These are phyloP conservation scores for Eimeria tenella DNA, from an alignment of 169 alveolate genomes.

Conservation along the genomic window DNA sequence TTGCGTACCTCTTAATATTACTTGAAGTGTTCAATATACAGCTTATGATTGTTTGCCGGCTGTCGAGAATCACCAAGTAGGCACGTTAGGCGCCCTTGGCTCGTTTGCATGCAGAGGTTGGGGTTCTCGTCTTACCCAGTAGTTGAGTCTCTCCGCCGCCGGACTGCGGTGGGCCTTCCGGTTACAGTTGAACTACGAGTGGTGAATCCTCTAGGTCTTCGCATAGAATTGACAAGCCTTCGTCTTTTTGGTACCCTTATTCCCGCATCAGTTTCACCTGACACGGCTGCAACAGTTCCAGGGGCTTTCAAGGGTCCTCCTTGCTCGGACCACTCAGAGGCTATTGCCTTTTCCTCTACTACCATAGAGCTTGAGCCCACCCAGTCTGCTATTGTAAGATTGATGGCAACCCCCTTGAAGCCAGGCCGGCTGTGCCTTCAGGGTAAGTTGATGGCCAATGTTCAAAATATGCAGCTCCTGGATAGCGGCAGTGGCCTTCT, in stretches of 20 bases:
- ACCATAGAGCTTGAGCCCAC: slow-evolving; percentile 41
- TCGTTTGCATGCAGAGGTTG: neutral
- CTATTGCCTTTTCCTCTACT: slow-evolving; percentile 4
- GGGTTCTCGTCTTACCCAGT: neutral
- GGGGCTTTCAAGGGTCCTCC: neutral
- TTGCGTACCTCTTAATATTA: too few relatives aligned
- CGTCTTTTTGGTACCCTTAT: slow-evolving; percentile 29
- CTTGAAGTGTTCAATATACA: too few relatives aligned
- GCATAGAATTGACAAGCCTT: neutral
- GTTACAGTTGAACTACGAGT: slow-evolving; percentile 42
- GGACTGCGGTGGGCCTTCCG: slow-evolving; percentile 44
- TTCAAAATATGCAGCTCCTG: too few relatives aligned
- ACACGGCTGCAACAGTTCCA: neutral
- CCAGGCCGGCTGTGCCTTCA: slow-evolving; percentile 35
- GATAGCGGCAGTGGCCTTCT: too few relatives aligned
- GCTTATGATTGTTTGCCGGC: too few relatives aligned
- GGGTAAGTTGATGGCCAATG: slow-evolving; percentile 6
- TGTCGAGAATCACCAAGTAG: too few relatives aligned
- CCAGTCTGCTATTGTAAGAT: neutral
- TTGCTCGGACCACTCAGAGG: neutral
- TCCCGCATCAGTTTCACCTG: neutral
- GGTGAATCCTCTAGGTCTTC: slow-evolving; percentile 60
- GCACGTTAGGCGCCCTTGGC: neutral
- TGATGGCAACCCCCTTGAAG: slow-evolving; percentile 37
- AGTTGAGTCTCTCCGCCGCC: neutral